phyloP scores from a whole-genome alignment of 2,329 filamentous ascomycete species.

The Fusarium sp. region DNA sequence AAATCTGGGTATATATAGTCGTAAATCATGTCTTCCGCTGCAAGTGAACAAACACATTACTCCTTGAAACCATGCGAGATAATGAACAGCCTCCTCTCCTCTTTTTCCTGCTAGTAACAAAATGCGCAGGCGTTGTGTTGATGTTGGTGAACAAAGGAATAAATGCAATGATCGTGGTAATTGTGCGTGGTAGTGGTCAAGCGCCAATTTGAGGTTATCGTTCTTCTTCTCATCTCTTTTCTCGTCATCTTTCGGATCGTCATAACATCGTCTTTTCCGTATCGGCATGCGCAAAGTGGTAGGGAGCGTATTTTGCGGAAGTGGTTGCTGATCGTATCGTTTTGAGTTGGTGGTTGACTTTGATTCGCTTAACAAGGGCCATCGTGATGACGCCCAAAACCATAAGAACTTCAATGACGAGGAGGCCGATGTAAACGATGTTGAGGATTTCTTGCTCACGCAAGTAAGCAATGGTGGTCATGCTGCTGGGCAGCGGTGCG shows the following conservation, averaged over 20 bases:
- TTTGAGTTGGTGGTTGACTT: conserved; percentile 29
- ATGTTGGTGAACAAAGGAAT: conserved; percentile 34
- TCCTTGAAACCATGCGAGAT: conserved; percentile 20
- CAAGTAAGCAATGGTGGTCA: conserved; percentile 42
- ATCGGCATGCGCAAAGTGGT: conserved; percentile 17
- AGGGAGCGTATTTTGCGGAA: conserved; percentile 11
- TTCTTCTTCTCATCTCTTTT: not conserved
- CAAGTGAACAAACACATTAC: conserved; percentile 32
- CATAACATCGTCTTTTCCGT: conserved; percentile 26
- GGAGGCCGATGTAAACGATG: conserved; percentile 60
- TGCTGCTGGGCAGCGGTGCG: conserved; percentile 33
- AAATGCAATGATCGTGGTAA: conserved; percentile 20
- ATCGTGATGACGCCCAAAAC: conserved; percentile 55
- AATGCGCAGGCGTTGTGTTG: not conserved
- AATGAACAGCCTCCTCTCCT: conserved; percentile 15
- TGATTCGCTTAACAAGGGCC: conserved; percentile 47
- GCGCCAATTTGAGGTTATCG: not conserved
- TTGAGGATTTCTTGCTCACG: conserved; percentile 55
- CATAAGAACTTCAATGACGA: conserved; percentile 59
- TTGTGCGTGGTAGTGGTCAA: conserved; percentile 5
- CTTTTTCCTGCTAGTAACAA: not conserved
- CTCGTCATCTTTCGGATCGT: not conserved
- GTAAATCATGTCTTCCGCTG: conserved; percentile 34
- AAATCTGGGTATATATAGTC: conserved; percentile 39
- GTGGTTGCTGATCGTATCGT: conserved; percentile 15